Base-by-base conservation (phyloP, 116 monocot species). In the Dioscorea cayenensis region DNA sequence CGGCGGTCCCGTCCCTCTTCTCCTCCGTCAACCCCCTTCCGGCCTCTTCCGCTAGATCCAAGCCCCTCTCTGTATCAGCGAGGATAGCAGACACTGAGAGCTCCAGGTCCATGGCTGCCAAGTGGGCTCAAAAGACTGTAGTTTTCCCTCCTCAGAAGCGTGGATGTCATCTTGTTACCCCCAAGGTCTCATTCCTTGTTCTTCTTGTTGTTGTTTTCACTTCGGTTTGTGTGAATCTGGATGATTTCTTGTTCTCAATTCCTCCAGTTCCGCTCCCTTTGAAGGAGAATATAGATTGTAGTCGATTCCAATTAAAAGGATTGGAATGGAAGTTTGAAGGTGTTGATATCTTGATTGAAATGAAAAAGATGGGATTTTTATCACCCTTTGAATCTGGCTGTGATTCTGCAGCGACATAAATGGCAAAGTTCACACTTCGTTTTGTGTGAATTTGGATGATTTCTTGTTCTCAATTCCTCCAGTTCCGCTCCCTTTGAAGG, bases 71-170 rank as follows among this genome's bases (percentile, higher is more conserved):
- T 55, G 55, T 55, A n/a, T 16, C 55, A 55, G 55, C 55, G 55
- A 50, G 62, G 61, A n/a, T 64, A 32, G 29, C 67, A 28, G 65
- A 68, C 32, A 70, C 25, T 6, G 66, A 64, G 7, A 14, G 25
- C 5, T 36, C 82, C 10, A 70, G 72, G 7, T 69, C 83, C 66
- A 86, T 89, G 92, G 89, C 89, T 16, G 83, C 83, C 66, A 89
- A 84, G 74, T 97, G 96, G 96, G 92, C 96, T 10, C 96, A 97
- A 84, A 97, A 85, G 84, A 90, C 90, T 65, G 86, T 96, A 64
- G 92, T 88, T 72, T 72, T 92, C 75, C 90, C 92, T 55, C 67
- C 92, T 4, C 90, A 96, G 61, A 76, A 75, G 71, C 85, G 96
- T 28, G 92, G 92, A 0, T 92, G 92, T 80, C 92, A 90, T 68